Base-by-base conservation (phyloP, 2,329 filamentous ascomycete species). In the Microdochium bolleyi region DNA sequence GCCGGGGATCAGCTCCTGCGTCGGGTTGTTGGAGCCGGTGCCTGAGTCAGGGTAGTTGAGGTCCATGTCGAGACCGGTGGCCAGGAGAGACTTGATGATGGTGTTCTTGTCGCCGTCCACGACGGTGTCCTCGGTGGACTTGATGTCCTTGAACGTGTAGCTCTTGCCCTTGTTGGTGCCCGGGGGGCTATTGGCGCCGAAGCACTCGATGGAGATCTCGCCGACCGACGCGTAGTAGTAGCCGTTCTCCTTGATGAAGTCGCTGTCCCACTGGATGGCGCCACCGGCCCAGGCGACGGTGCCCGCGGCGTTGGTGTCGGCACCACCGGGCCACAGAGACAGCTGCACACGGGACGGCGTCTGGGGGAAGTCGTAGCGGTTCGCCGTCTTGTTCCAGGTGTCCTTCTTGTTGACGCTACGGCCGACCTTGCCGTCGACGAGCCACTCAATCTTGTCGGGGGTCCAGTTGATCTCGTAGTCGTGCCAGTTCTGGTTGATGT, bases 381-480 rank as follows among this genome's bases (percentile, higher is more conserved):
- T 87, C 54, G 83, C 73, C 7, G 89, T 95, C 13, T 76, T 73
- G 73, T 99, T 96, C 84, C 87, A 97, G 13, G 94, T 97, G 37
- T 90, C 82, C 16, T 79, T 76, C 66, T 86, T 85, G 67, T 91
- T 78, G 67, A 90, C 77, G 24, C 82, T 86, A 56, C 94, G 89
- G 58, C 86, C 82, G 25, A 85, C 77, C 52, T 87, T 75, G 65
- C 90, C 92, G 66, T 99, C 91, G 49, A 99, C 80, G 54, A 82
- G 80, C 94, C 94, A 99, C 54, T 83, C 86, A 59, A 97, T 85
- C 58, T 79, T 72, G 58, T 97, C 92, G 13, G 90, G 89, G 2
- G 85, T 87, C 94, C 94, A 99, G 68, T 90, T 84, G 64, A 99
- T 87, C 67, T 92, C 89, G 73, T 97, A 99, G 38, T 87, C 87